phyloP scores from a whole-genome alignment of 257 asterid genomes.

The Lantana camara region DNA sequence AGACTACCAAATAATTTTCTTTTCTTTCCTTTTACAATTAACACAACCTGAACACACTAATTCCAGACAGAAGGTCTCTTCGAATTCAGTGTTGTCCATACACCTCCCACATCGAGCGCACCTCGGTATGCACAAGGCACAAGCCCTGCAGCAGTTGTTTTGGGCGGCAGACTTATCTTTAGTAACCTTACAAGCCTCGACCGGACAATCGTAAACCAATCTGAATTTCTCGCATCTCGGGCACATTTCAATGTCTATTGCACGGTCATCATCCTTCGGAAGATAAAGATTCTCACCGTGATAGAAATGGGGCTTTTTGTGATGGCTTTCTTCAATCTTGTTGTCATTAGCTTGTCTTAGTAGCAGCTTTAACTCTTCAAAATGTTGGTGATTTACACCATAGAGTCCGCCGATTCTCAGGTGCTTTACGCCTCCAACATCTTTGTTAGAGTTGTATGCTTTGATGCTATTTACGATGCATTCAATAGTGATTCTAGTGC shows the following conservation, averaged over 20 bases:
- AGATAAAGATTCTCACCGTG: slow-evolving; percentile 47
- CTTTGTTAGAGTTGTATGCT: slow-evolving; percentile 35
- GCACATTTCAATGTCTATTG: slow-evolving; percentile 63
- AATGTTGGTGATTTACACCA: slow-evolving; percentile 52
- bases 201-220: slow-evolving; percentile 71
- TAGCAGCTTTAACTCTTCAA: slow-evolving; percentile 44
- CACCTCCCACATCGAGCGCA: slow-evolving; percentile 71
- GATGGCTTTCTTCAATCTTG: slow-evolving; percentile 20
- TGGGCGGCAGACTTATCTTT: slow-evolving; percentile 38
- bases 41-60: slow-evolving; percentile 56
- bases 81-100: slow-evolving; percentile 47
- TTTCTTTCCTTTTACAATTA: slow-evolving; percentile 19
- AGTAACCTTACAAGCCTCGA: slow-evolving; percentile 42
- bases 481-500: slow-evolving; percentile 59
- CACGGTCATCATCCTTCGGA: slow-evolving; percentile 55
- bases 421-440: slow-evolving; percentile 42
- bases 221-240: slow-evolving; percentile 53
- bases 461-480: slow-evolving; percentile 47
- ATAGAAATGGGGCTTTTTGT: slow-evolving; percentile 50
- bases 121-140: slow-evolving; percentile 56
- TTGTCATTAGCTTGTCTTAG: slow-evolving; percentile 33
- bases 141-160: slow-evolving; percentile 62
- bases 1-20: no score
- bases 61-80: slow-evolving; percentile 63
- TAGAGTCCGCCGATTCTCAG: slow-evolving; percentile 66